phyloP scores from a whole-genome alignment of 1,284 basidiomycete genomes.

The Malassezia caprae region DNA sequence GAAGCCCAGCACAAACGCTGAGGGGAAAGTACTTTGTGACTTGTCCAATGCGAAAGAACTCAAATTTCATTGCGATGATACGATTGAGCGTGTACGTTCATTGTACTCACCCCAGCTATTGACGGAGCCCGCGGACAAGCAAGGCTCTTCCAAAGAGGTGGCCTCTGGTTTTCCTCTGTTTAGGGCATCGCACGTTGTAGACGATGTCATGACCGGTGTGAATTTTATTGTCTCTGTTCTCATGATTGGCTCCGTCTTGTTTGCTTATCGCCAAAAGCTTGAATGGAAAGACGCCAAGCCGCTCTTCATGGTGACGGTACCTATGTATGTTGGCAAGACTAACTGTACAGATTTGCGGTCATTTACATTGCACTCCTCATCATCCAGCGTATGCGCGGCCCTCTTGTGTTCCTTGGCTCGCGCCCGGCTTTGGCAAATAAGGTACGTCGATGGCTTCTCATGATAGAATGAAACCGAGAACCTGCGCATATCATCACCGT shows the following conservation, averaged over 20 bases:
- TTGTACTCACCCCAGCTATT: conserved; percentile 4
- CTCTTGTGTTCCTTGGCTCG: conserved; percentile 33
- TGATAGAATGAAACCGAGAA: conserved; percentile 27
- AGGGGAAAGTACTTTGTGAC: conserved; percentile 1
- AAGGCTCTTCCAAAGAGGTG: background rate
- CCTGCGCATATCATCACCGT: conserved; percentile 27
- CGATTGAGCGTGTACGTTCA: conserved; percentile 11
- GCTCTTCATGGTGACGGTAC: conserved; percentile 25
- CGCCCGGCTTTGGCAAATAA: conserved; percentile 21
- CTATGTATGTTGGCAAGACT: conserved; percentile 17
- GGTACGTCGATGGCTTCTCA: background rate
- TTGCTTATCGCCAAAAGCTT: conserved; percentile 39
- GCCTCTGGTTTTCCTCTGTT: conserved; percentile 13
- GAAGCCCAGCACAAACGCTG: background rate
- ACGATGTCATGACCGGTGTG: conserved; percentile 31
- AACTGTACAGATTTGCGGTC: conserved; percentile 20
- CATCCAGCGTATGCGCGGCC: conserved; percentile 31
- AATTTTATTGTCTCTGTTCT: conserved; percentile 29
- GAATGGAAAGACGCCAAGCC: conserved; percentile 40
- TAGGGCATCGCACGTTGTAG: conserved; percentile 31
- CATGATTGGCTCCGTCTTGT: conserved; percentile 37
- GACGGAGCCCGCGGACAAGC: background rate
- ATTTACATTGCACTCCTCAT: conserved; percentile 21
- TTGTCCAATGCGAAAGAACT: conserved; percentile 8
- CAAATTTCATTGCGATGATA: conserved; percentile 15